These are phyloP conservation scores for Lepidopterella palustris DNA, from an alignment of 495 filamentous ascomycete species.

Conservation along the genomic window DNA sequence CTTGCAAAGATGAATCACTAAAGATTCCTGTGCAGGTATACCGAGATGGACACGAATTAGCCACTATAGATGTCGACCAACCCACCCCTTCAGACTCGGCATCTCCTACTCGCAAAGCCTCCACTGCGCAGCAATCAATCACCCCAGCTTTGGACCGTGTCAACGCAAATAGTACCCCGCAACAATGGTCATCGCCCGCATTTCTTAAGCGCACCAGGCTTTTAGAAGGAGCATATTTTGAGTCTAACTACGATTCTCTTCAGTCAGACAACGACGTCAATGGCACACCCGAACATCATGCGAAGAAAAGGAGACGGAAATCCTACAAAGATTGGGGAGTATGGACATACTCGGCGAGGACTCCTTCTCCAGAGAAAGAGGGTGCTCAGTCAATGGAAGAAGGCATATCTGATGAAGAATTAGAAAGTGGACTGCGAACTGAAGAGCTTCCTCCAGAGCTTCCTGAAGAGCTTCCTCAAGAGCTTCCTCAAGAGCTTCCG, in stretches of 20 bases:
- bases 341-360: slow-evolving; percentile 66
- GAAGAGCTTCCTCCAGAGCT: no score
- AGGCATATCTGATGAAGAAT: slow-evolving; percentile 3
- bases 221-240: slow-evolving; percentile 54
- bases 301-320: slow-evolving; percentile 59
- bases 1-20: background rate
- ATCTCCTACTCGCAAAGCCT: background rate
- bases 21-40: slow-evolving; percentile 6
- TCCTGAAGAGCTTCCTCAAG: no score
- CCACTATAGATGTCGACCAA: slow-evolving; percentile 19
- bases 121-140: background rate
- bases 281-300: slow-evolving; percentile 53
- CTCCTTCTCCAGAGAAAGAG: slow-evolving; percentile 57
- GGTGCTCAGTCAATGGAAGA: slow-evolving; percentile 22
- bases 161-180: background rate
- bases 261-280: slow-evolving; percentile 35
- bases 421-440: background rate
- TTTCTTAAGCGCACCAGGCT: slow-evolving; percentile 61
- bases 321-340: slow-evolving; percentile 61
- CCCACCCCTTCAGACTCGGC: slow-evolving; percentile 9
- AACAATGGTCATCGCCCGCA: slow-evolving; percentile 63
- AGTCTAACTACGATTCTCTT: slow-evolving; percentile 60
- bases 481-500: no score
- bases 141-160: background rate
- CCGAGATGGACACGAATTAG: slow-evolving; percentile 9